Conservation (phyloP, 2,329 filamentous ascomycete genomes). For the Lecanicillium sp. region DNA sequence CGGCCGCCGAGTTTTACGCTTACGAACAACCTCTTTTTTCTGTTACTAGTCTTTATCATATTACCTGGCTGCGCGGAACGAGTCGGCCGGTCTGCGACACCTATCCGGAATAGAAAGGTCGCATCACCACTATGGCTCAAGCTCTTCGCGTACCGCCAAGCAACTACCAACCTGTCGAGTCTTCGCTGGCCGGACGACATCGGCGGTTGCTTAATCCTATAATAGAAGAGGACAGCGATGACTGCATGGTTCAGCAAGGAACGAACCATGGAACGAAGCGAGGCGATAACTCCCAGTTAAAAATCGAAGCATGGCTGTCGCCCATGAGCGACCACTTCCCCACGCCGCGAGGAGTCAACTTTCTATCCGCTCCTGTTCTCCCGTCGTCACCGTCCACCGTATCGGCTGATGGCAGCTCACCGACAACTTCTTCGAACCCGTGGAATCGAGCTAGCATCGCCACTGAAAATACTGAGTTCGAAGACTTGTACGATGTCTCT, state of each 20-base stretch:
- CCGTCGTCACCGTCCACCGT: conserved; percentile 51
- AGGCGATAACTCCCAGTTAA: conserved; percentile 30
- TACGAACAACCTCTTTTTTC: conserved; percentile 12
- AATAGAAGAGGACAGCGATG: conserved; percentile 48
- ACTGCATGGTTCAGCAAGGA: conserved; percentile 9
- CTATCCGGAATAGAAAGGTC: conserved; percentile 8
- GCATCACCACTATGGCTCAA: conserved; percentile 5
- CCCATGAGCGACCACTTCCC: conserved; percentile 60
- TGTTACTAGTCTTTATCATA: conserved; percentile 6
- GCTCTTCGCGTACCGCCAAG: conserved; percentile 9
- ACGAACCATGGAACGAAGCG: background rate
- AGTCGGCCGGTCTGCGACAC: conserved; percentile 4
- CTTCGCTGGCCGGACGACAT: conserved; percentile 48
- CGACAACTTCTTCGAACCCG: conserved; percentile 45
- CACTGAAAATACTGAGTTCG: conserved; percentile 65
- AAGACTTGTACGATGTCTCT: conserved; percentile 81
- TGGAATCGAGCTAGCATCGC: conserved; percentile 57
- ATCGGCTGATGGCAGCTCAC: conserved; percentile 45
- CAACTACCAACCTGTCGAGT: conserved; percentile 36
- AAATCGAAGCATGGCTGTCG: conserved; percentile 50
- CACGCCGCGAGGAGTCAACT: conserved; percentile 59
- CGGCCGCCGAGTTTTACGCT: conserved; percentile 22
- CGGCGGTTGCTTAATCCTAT: conserved; percentile 54
- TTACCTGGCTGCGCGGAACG: background rate
- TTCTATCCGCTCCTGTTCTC: conserved; percentile 53